Evolutionary conservation across 495 filamentous ascomycete genomes (phyloP).

Genomic region (Evernia prunastri): DNA sequence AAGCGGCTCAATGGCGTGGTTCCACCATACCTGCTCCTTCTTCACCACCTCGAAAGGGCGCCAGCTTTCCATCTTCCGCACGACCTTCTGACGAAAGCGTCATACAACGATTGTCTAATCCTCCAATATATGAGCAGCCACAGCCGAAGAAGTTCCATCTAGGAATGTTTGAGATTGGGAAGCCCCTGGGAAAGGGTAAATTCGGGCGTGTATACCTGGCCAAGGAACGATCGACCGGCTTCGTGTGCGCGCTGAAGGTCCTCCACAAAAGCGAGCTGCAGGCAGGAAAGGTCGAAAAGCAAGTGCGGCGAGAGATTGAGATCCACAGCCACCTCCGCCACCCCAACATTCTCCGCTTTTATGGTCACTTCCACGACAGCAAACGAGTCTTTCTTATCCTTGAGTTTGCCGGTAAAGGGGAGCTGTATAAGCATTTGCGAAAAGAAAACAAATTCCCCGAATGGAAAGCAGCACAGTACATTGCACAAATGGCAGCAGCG

Average conservation of each 20-base stretch:
- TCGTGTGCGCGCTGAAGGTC: conserved; percentile 95
- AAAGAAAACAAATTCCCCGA: conserved; percentile 85
- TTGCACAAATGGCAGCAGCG: conserved; percentile 97
- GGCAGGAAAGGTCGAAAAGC: conserved; percentile 90
- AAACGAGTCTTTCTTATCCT: conserved; percentile 94
- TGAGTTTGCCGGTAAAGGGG: conserved; percentile 91
- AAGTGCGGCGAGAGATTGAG: conserved; percentile 94
- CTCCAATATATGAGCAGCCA: conserved; percentile 54
- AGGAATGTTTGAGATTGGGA: conserved; percentile 98
- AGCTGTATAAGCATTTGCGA: conserved; percentile 93
- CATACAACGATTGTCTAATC: conserved; percentile 46
- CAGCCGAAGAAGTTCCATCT: conserved; percentile 76
- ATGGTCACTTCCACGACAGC: conserved; percentile 94
- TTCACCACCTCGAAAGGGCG: conserved; percentile 34
- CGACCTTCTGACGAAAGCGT: conserved; percentile 51
- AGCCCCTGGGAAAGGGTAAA: conserved; percentile 93
- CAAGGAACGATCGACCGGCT: conserved; percentile 78
- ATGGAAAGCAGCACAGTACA: conserved; percentile 93
- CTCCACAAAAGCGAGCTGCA: conserved; percentile 91
- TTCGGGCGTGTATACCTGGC: conserved; percentile 96
- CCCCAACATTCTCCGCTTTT: conserved; percentile 90
- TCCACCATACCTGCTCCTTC: conserved; percentile 34
- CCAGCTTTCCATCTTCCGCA: conserved; percentile 35
- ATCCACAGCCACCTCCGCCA: conserved; percentile 95
- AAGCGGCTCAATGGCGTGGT: conserved; percentile 52